Conservation (phyloP, 192 early-diverging fungal genomes). For the Linnemannia zychae region DNA sequence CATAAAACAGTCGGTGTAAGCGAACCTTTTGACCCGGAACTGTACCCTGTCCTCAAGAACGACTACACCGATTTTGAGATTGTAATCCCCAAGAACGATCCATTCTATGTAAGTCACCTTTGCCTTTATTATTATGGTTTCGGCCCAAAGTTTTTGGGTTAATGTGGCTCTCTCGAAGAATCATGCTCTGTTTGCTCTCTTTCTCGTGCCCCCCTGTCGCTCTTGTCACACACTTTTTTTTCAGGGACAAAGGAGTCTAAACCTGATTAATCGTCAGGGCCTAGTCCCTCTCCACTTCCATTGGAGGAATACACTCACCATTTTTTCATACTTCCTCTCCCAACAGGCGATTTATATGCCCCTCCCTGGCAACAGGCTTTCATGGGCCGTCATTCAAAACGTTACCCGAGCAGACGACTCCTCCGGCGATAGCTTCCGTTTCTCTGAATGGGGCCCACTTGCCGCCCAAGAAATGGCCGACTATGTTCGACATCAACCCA, state of each 20-base stretch:
- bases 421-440: slow-evolving; percentile 21
- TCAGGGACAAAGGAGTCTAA: too few relatives aligned
- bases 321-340: neutral
- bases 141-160: too few relatives aligned
- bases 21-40: slow-evolving; percentile 19
- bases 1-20: slow-evolving; percentile 11
- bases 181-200: too few relatives aligned
- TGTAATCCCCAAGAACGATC: slow-evolving; percentile 27
- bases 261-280: too few relatives aligned
- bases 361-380: slow-evolving; percentile 12
- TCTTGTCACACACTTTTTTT: too few relatives aligned
- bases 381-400: slow-evolving; percentile 31
- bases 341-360: slow-evolving; percentile 28
- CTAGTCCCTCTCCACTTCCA: neutral
- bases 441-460: slow-evolving; percentile 21
- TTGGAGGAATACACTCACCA: neutral
- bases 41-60: slow-evolving; percentile 22
- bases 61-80: slow-evolving; percentile 28
- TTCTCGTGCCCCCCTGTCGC: too few relatives aligned
- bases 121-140: too few relatives aligned
- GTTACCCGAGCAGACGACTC: slow-evolving; percentile 10
- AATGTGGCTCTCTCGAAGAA: neutral
- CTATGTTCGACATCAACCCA: slow-evolving; percentile 8
- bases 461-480: slow-evolving; percentile 30
- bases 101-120: slow-evolving; percentile 28